phyloP scores from a whole-genome alignment of 169 alveolate genomes.

The Cryptosporidium meleagridis region DNA sequence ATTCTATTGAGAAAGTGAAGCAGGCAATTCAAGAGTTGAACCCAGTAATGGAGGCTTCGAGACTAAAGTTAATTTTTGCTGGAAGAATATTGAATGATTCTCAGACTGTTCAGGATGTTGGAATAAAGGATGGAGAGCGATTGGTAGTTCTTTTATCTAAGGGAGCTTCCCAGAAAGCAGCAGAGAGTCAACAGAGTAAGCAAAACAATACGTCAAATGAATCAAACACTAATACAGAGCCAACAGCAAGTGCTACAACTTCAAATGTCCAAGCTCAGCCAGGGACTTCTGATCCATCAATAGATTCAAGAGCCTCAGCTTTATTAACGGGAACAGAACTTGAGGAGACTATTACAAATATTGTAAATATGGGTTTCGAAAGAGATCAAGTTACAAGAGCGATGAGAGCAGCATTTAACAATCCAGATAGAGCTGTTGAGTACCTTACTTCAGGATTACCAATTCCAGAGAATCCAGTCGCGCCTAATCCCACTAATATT shows the following conservation, averaged over 20 bases:
- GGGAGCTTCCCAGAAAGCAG: constrained; percentile 75
- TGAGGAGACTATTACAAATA: constrained; percentile 82
- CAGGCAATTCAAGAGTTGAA: constrained; percentile 79
- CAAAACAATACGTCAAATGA: constrained; percentile 49
- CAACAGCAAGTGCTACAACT: constrained; percentile 20
- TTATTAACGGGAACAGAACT: constrained; percentile 80
- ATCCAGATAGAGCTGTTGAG: constrained; percentile 96
- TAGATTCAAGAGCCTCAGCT: constrained; percentile 77
- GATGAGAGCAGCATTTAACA: constrained; percentile 93
- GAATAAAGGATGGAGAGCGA: constrained; percentile 83
- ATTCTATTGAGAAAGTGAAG: constrained; percentile 80
- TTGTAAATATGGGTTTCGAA: constrained; percentile 93
- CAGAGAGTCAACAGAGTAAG: constrained; percentile 59
- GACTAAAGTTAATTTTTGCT: constrained; percentile 83
- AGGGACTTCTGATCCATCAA: constrained; percentile 51
- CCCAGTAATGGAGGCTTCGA: constrained; percentile 81
- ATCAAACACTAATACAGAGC: constrained; percentile 43
- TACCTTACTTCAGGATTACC: constrained; percentile 90
- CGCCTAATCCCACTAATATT: constrained; percentile 72
- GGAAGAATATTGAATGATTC: constrained; percentile 84
- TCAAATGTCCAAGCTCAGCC: constrained; percentile 40
- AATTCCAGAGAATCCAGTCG: constrained; percentile 75
- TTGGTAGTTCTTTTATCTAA: constrained; percentile 83
- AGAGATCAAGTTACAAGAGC: constrained; percentile 89
- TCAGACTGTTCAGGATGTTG: constrained; percentile 73